A percentile compares a stretch with the other conserved stretches of the same genome.
phyloP scores from a whole-genome alignment of 495 filamentous ascomycete genomes.

The Annulohypoxylon nitens region DNA sequence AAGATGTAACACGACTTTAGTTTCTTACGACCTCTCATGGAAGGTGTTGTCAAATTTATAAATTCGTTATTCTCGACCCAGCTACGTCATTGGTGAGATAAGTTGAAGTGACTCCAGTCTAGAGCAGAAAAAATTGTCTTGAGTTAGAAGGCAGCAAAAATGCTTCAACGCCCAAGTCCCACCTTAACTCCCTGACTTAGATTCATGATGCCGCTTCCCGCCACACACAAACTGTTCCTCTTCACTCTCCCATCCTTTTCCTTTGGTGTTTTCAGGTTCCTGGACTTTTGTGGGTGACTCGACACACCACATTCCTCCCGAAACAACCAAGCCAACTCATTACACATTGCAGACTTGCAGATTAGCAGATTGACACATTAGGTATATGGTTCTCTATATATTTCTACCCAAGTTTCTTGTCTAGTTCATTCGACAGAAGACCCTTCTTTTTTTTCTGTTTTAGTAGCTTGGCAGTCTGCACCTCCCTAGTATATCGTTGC shows the following conservation, averaged over 20 bases:
- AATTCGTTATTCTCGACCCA: constrained; percentile 29
- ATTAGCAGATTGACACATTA: not conserved
- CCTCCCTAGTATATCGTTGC: constrained; percentile 7
- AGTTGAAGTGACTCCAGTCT: constrained; percentile 24
- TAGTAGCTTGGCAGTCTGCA: not conserved
- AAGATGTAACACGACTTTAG: constrained; percentile 7
- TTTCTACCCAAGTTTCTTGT: constrained; percentile 22
- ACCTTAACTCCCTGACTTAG: constrained; percentile 32
- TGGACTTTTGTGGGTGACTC: constrained; percentile 23
- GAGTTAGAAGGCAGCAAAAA: constrained; percentile 18
- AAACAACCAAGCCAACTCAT: constrained; percentile 23
- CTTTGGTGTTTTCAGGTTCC: constrained; percentile 24
- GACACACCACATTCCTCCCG: constrained; percentile 38
- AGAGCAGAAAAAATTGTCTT: constrained; percentile 18
- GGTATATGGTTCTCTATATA: not conserved
- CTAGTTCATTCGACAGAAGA: constrained; percentile 13
- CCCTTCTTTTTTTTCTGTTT: not conserved
- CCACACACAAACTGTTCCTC: constrained; percentile 36
- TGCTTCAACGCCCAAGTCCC: constrained; percentile 42
- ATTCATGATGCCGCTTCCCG: constrained; percentile 44
- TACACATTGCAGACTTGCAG: not conserved
- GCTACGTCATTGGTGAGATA: constrained; percentile 46
- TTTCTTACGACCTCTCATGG: not conserved
- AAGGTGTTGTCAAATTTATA: not conserved
- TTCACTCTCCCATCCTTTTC: constrained; percentile 14